A percentile compares a stretch with the other conserved stretches of the same genome.
phyloP scores from a whole-genome alignment of 2,329 filamentous ascomycete genomes.

The Colletotrichum lindemuthianum region DNA sequence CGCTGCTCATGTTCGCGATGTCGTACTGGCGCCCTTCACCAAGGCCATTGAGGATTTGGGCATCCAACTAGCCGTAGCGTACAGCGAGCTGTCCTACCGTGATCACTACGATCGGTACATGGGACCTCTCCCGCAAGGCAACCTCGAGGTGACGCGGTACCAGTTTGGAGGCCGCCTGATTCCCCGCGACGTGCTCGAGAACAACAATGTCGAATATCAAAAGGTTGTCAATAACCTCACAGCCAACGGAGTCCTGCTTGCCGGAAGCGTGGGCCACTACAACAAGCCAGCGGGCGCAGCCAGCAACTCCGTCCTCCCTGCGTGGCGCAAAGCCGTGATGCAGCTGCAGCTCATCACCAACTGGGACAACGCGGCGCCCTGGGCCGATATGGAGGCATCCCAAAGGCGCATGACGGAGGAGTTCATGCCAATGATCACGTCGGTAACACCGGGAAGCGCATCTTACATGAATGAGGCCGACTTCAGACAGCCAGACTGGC shows the following conservation, averaged over 20 bases:
- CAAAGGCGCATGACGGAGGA: conserved; percentile 45
- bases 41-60: conserved; percentile 40
- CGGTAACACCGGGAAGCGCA: conserved; percentile 52
- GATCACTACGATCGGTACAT: conserved; percentile 49
- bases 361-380: conserved; percentile 40
- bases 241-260: conserved; percentile 43
- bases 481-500: conserved; percentile 53
- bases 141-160: conserved; percentile 45
- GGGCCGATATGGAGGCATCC: conserved; percentile 40
- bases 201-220: conserved; percentile 43
- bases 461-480: conserved; percentile 64
- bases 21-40: conserved; percentile 45
- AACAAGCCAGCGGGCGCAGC: conserved; percentile 42
- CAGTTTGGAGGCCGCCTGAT: conserved; percentile 51
- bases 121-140: conserved; percentile 47
- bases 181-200: conserved; percentile 44
- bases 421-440: conserved; percentile 44
- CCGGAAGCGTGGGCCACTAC: conserved; percentile 46
- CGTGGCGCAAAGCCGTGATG: conserved; percentile 48
- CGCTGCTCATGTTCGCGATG: conserved; percentile 39
- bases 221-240: conserved; percentile 45
- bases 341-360: conserved; percentile 44
- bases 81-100: conserved; percentile 43
- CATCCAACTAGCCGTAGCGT: conserved; percentile 39
- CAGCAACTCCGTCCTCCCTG: conserved; percentile 50